phyloP scores from a whole-genome alignment of 345 rosid species.

The Crucihimalaya himalaica region DNA sequence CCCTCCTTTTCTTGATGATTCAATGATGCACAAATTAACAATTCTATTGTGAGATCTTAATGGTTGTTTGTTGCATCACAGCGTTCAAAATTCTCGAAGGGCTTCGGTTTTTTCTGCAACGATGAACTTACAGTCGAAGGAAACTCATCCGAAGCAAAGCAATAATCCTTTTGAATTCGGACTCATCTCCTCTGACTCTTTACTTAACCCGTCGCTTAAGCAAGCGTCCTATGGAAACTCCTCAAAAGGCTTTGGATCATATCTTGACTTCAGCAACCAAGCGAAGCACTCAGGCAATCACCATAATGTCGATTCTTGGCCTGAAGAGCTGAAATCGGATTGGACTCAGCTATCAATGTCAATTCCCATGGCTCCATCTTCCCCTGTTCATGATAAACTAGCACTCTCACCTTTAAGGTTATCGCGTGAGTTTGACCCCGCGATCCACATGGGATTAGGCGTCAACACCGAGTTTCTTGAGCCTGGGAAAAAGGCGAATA shows the following conservation, averaged over 20 bases:
- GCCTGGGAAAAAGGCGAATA: slow-evolving; percentile 27
- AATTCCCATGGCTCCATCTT: slow-evolving; percentile 51
- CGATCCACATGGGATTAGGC: slow-evolving; percentile 46
- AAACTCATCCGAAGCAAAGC: slow-evolving; percentile 46
- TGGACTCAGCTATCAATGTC: slow-evolving; percentile 73
- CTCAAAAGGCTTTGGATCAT: slow-evolving; percentile 54
- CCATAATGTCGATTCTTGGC: slow-evolving; percentile 51
- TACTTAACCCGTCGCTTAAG: slow-evolving; percentile 46
- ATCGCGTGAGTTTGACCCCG: slow-evolving; percentile 53
- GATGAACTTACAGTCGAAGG: slow-evolving; percentile 43
- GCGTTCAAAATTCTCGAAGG: slow-evolving; percentile 44
- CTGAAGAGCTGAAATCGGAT: slow-evolving; percentile 49
- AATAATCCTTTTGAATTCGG: slow-evolving; percentile 49
- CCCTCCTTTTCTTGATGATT: slow-evolving; percentile 22
- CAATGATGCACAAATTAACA: not conserved
- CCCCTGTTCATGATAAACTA: slow-evolving; percentile 47
- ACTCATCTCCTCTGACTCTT: slow-evolving; percentile 52
- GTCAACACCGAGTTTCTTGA: slow-evolving; percentile 41
- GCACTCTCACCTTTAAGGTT: slow-evolving; percentile 56
- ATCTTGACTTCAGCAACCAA: slow-evolving; percentile 47
- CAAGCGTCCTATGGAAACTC: slow-evolving; percentile 39
- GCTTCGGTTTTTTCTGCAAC: slow-evolving; percentile 41
- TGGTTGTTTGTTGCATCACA: slow-evolving; percentile 30
- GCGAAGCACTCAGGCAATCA: slow-evolving; percentile 42
- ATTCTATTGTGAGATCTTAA: not conserved